Base-by-base conservation (phyloP, 2,329 filamentous ascomycete genomes). In the Xylaria sp. region DNA sequence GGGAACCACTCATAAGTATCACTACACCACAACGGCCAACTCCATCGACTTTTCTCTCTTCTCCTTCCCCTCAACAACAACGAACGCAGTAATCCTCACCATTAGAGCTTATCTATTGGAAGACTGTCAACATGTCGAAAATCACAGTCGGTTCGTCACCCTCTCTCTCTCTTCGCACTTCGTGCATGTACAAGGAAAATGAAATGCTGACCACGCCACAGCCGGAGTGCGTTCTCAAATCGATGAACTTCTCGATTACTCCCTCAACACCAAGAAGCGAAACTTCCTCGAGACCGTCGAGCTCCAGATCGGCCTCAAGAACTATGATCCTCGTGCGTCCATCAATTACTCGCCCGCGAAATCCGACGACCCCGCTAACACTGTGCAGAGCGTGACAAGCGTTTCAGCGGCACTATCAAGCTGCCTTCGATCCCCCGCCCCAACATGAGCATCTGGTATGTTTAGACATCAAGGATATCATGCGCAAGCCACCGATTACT, bases 351-450 rank as follows among this genome's bases (percentile, higher is more conserved):
- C 10, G 3, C n/a, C 62, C 51, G 40, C 42, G 38, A 53, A 4
- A 51, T 23, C 57, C 57, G 17, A 49, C 33, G 1, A 11, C 11
- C 20, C n/a, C 40, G 20, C 67, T 69, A 67, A 69, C 59, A 44
- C 15, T 4, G 33, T 58, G 28, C 26, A 71, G 69, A 98, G 92
- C 95, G 96, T 93, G 96, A 99, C 89, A 99, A 99, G 95, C 95
- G 95, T 97, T 99, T 99, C 95, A 97, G 93, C 68, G 96, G 96
- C 85, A 98, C 96, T 84, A 93, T 99, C 89, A 94, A 92, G 87
- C 92, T 98, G 80, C 94, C 95, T 77, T 88, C 90, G 80, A 88
- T 98, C 78, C 96, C 94, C 79, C 94, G 93, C 82, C 96, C 97
- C 92, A 76, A 75, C 67, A 74, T 75, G 73, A 73, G 71, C 72